Conservation (phyloP, 2,329 filamentous ascomycete genomes). For the Sclerotinia minor region DNA sequence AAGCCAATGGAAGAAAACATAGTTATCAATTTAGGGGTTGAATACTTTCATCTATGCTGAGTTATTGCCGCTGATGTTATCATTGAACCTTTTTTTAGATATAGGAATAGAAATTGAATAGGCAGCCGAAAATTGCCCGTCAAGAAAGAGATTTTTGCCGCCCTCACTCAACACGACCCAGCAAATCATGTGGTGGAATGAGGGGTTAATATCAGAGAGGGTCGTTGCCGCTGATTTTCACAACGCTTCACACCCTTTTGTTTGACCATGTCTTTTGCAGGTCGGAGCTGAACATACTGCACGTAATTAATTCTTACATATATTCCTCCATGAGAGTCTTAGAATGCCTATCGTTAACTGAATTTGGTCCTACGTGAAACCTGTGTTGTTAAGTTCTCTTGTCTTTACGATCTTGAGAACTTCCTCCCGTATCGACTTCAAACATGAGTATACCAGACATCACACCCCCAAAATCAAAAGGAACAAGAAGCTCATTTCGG, state of each 20-base stretch:
- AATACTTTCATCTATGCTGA: background rate
- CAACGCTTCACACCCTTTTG: slow-evolving; percentile 3
- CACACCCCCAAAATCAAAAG: background rate
- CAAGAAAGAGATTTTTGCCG: background rate
- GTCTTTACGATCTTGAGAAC: background rate
- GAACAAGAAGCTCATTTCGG: slow-evolving; percentile 4
- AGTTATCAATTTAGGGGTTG: background rate
- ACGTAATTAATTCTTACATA: background rate
- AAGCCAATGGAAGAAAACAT: background rate
- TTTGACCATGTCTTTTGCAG: background rate
- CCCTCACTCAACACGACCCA: background rate
- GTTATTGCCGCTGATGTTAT: slow-evolving; percentile 9
- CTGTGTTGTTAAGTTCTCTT: background rate
- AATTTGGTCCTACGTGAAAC: background rate
- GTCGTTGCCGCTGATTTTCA: background rate
- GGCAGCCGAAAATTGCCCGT: background rate
- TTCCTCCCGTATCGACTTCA: background rate
- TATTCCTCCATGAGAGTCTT: background rate
- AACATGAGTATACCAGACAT: background rate
- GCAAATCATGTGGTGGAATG: background rate
- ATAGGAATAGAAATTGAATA: background rate
- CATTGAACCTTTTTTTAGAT: background rate
- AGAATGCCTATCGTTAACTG: background rate
- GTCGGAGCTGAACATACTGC: slow-evolving; percentile 6
- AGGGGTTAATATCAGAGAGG: background rate